Percentiles rank a stretch among this genome's conserved stretches.
Evolutionary conservation across 2,329 filamentous ascomycete genomes (phyloP).

Genomic region (Cladosporium sp.): DNA sequence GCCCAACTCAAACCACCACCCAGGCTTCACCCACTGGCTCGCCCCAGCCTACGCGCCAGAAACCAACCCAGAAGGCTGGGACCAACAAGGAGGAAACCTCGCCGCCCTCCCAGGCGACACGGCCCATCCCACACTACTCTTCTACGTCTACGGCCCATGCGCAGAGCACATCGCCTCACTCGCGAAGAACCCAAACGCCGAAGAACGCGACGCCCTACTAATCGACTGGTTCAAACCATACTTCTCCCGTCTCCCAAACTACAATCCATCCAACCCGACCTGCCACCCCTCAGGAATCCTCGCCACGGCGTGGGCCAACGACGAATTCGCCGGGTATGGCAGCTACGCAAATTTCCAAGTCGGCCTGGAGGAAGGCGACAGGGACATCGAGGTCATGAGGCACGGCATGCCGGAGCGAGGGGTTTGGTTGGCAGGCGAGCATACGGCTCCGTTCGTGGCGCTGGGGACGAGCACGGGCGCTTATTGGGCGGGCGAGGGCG

Average conservation of each 20-base stretch:
- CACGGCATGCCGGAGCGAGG: constrained; percentile 56
- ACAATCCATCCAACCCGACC: constrained; percentile 45
- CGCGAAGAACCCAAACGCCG: constrained; percentile 30
- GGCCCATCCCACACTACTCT: constrained; percentile 76
- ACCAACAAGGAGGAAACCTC: constrained; percentile 63
- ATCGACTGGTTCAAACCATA: constrained; percentile 70
- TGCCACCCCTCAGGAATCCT: constrained; percentile 62
- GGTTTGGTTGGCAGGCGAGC: constrained; percentile 84
- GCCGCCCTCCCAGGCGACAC: constrained; percentile 55
- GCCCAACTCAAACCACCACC: constrained; percentile 38
- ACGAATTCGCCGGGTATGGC: constrained; percentile 74
- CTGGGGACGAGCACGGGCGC: constrained; percentile 85
- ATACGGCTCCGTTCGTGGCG: constrained; percentile 84
- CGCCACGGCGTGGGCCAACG: constrained; percentile 72
- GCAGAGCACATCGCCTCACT: constrained; percentile 49
- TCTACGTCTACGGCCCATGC: constrained; percentile 69
- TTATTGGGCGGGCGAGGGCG: constrained; percentile 83
- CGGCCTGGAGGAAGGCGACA: constrained; percentile 64
- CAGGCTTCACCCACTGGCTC: constrained; percentile 73
- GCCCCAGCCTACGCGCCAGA: constrained; percentile 61
- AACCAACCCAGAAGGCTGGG: constrained; percentile 61
- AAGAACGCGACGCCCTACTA: constrained; percentile 52
- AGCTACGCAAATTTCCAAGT: constrained; percentile 83
- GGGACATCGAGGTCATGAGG: constrained; percentile 61
- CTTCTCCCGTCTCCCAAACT: constrained; percentile 69